Conservation (phyloP, 108 stramenopile species). For the Aurantiochytrium sp. region DNA sequence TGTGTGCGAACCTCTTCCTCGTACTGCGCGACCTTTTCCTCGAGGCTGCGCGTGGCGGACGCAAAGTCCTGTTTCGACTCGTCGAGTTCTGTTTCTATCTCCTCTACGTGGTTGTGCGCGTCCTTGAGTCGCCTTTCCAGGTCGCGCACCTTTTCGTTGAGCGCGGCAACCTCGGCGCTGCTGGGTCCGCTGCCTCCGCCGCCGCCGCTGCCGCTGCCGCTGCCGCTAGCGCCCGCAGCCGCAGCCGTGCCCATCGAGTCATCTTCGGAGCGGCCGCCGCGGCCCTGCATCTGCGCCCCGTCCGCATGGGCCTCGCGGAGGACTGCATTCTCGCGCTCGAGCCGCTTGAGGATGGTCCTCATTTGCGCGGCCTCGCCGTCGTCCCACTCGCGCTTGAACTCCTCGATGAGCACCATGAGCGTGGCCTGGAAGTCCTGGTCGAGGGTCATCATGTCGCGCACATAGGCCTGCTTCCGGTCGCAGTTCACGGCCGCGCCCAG, state of each 20-base stretch:
- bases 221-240: too few relatives aligned
- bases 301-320: neutral
- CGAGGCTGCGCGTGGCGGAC: neutral
- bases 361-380: constrained; percentile 5
- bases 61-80: neutral
- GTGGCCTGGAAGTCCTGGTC: constrained; percentile 11
- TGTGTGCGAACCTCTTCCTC: constrained; percentile 12
- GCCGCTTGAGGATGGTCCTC: neutral
- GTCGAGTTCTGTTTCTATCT: neutral
- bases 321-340: neutral
- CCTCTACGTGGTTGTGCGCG: neutral
- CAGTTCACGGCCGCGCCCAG: constrained; percentile 14
- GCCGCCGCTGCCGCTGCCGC: too few relatives aligned
- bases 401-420: neutral
- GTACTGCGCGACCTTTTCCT: neutral
- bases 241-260: too few relatives aligned
- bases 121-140: neutral
- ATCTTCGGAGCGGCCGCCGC: too few relatives aligned
- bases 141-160: neutral
- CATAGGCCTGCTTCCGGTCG: neutral
- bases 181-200: neutral
- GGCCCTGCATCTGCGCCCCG: too few relatives aligned
- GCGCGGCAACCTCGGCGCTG: neutral
- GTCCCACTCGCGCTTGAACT: constrained; percentile 12
- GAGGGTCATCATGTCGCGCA: neutral